Base-by-base conservation (phyloP, 2,329 filamentous ascomycete species). In the Botryotinia globosa region DNA sequence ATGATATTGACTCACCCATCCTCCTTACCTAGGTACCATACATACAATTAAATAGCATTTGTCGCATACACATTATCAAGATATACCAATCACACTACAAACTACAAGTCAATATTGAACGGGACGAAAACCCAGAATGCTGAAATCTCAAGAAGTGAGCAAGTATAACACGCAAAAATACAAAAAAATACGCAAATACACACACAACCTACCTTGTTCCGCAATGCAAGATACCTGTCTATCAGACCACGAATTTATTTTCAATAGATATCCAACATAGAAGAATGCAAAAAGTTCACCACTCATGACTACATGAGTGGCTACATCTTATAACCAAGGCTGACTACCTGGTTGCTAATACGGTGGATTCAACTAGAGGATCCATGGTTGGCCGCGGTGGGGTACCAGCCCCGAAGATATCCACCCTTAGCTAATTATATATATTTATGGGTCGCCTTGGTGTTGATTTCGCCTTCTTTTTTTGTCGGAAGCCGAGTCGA, bases 211-310 rank as follows among this genome's bases (percentile, higher is more conserved):
- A 34, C 18, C 29, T 59, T 9, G 18, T 6, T 12, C 25, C 10
- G 20, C 29, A 34, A n/a, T 61, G 14, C 61, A 42, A 44, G 3
- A 20, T n/a, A 12, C 9, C 9, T 10, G 34, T 22, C 39, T 10
- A 32, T 32, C 18, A 18, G 44, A 5, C 42, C n/a, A 45, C 62
- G 2, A 0, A 16, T 2, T 6, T 4, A 45, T 34, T 29, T 5
- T 12, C 22, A n/a, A 14, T 18, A 18, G 6, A 29, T 32, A 32
- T 25, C 20, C 20, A 37, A 37, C 5, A 16, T n/a, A n/a, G 6
- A 51, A 66, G n/a, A 12, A 20, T 16, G 32, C 63, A 51, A 66
- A 66, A 66, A 34, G 44, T 66, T 54, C 63, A 66, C 45, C 63
- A 25, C 20, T 37, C 9, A 56, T 56, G n/a, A 56, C 51, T 56